Evolutionary conservation across 345 rosid species (phyloP), one percentile per base, ranked within the genome.

Genomic region (Microthlaspi erraticum): DNA sequence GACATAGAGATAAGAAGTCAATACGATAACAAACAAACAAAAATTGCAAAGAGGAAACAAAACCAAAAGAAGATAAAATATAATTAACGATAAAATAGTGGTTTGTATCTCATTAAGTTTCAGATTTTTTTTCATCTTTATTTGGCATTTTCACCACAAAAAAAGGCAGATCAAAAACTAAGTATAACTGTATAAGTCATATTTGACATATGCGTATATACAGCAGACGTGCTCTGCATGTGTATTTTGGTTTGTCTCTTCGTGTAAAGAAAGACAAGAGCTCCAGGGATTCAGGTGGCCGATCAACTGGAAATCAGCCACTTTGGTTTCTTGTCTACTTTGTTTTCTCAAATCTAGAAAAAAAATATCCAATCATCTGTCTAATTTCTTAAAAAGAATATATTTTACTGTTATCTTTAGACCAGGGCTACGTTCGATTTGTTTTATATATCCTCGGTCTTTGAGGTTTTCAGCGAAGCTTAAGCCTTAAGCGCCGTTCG

Each of bases 401-500:
- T 23, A 23, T 23, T 23, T 2, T 23, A 26, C 29, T 26, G 29
- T 26, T 26, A 26, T 36, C 12, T 66, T 68, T 60, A 60, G 50
- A 59, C 55, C 42, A 60, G 56, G 50, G 18, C 54, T 64, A 68
- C 58, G 29, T 54, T 34, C 43, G 6, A 7, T 57, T 55, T 46
- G 64, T 76, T 62, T 68, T 68, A 52, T 52, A 75, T 62, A 68
- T 54, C 71, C 79, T 76, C 79, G 79, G 75, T 46, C 66, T 76
- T 69, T 63, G 74, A 62, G 70, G 69, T 67, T 43, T 57, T 76
- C 75, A 76, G 75, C 79, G 74, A 76, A 33, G 55, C 71, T 76
- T 70, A 68, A 70, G 79, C 75, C 79, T 70, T 64, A 39, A 31
- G 60, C 79, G 79, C 75, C 79, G 79, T 76, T 76, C 66, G 5